Conservation (phyloP, 306 rosid genomes). For the Quercus rubra region DNA sequence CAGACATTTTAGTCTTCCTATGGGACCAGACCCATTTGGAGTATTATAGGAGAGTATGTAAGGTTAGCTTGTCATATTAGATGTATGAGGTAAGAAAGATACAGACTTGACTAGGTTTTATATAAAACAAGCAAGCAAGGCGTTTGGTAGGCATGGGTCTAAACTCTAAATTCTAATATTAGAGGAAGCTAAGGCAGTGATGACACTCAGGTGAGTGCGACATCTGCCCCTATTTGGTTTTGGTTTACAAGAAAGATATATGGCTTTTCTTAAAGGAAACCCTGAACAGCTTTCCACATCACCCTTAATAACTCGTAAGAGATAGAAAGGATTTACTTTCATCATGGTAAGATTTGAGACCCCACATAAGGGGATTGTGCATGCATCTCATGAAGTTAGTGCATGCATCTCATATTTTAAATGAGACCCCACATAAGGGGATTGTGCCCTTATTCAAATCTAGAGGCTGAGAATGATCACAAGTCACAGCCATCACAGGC, state of each 20-base stretch:
- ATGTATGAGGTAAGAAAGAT: slow-evolving; percentile 39
- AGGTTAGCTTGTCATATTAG: slow-evolving; percentile 9
- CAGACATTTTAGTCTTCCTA: slow-evolving; percentile 6
- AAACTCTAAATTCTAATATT: background rate
- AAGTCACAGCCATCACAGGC: background rate
- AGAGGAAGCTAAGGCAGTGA: slow-evolving; percentile 36
- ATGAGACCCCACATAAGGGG: background rate
- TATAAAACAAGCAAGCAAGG: slow-evolving; percentile 28
- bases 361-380: too few species aligned
- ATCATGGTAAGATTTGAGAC: background rate
- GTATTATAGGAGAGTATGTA: slow-evolving; percentile 13
- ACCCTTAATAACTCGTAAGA: background rate
- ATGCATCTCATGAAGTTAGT: background rate
- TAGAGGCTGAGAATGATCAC: background rate
- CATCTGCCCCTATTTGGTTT: slow-evolving; percentile 41
- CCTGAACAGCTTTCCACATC: background rate
- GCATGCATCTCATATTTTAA: background rate
- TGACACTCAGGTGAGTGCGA: slow-evolving; percentile 33
- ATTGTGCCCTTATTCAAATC: background rate
- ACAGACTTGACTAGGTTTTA: slow-evolving; percentile 34
- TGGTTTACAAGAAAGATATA: slow-evolving; percentile 38
- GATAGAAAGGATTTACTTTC: background rate
- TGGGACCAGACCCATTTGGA: slow-evolving; percentile 34
- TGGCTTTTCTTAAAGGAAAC: slow-evolving; percentile 8
- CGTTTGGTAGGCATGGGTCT: slow-evolving; percentile 56